Conservation (phyloP, 108 stramenopile species). For the Hondaea fermentalgiana region DNA sequence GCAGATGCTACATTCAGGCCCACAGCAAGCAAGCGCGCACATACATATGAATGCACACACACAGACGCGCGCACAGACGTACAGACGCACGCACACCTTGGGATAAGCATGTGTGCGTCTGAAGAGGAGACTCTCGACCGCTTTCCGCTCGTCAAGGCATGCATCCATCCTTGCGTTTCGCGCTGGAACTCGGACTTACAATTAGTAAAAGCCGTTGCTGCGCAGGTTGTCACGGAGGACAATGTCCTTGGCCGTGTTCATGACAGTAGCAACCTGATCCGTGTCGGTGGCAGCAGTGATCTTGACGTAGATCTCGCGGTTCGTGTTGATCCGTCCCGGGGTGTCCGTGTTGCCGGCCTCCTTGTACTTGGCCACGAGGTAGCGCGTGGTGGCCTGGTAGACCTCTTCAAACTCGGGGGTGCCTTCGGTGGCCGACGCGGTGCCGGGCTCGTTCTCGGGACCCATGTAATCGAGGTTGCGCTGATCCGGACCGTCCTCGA, state of each 20-base stretch:
- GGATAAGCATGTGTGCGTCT: no score
- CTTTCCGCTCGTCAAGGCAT: no score
- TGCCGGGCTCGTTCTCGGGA: not conserved
- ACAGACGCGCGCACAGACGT: no score
- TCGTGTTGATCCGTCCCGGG: constrained; percentile 9
- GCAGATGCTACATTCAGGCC: no score
- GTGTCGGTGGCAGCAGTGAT: constrained; percentile 59
- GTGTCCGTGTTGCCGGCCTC: not conserved
- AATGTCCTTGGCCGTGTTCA: constrained; percentile 51
- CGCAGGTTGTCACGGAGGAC: constrained; percentile 40
- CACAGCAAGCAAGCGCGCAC: no score
- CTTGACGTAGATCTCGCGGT: constrained; percentile 47
- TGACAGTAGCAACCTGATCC: constrained; percentile 43
- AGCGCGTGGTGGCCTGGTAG: constrained; percentile 57
- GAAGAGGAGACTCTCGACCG: no score
- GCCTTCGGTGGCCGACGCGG: not conserved
- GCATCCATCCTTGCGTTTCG: no score
- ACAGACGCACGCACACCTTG: no score
- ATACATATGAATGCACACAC: no score
- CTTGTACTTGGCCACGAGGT: constrained; percentile 60
- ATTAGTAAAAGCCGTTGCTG: constrained; percentile 22
- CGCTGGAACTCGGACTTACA: no score
- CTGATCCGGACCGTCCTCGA: constrained; percentile 1
- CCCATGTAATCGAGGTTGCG: constrained; percentile 3
- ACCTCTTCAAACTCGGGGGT: not conserved